Conservation (phyloP, 2,329 filamentous ascomycete species). For the Colletotrichum sp. region DNA sequence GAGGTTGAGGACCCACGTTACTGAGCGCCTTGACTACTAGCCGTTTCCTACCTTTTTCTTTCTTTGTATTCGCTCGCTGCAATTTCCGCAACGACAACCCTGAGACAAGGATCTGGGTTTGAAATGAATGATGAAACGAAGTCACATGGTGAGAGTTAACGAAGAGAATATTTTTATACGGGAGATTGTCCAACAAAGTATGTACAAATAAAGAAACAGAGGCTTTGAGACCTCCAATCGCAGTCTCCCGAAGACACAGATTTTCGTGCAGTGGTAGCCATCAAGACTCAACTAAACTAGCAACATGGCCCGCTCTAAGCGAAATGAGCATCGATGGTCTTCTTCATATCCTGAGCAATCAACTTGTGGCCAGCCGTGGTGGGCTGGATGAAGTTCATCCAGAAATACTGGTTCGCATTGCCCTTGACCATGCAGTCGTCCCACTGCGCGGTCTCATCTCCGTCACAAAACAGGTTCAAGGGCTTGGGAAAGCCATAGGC, state of each 20-base stretch:
- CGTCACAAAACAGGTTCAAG: background rate
- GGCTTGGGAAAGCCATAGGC: background rate
- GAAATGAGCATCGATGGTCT: background rate
- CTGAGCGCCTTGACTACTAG: background rate
- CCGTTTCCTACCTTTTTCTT: background rate
- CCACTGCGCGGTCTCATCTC: background rate
- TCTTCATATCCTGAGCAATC: background rate
- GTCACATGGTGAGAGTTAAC: rapidly evolving
- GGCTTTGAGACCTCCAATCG: background rate
- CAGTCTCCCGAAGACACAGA: rapidly evolving
- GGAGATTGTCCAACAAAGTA: background rate
- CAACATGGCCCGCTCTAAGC: rapidly evolving
- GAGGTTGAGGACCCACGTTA: background rate
- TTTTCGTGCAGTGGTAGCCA: background rate
- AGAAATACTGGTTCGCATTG: background rate
- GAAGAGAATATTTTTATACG: background rate
- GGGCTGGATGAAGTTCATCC: conserved; percentile 8
- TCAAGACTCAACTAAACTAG: rapidly evolving
- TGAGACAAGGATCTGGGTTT: background rate
- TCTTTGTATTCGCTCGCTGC: background rate
- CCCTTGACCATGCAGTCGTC: background rate
- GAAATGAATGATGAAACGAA: rapidly evolving
- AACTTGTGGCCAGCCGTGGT: background rate
- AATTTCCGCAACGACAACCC: background rate
- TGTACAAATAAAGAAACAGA: background rate